Evolutionary conservation across 192 early-diverging fungal genomes (phyloP).

Genomic region (Chytriomyces hyalinus): DNA sequence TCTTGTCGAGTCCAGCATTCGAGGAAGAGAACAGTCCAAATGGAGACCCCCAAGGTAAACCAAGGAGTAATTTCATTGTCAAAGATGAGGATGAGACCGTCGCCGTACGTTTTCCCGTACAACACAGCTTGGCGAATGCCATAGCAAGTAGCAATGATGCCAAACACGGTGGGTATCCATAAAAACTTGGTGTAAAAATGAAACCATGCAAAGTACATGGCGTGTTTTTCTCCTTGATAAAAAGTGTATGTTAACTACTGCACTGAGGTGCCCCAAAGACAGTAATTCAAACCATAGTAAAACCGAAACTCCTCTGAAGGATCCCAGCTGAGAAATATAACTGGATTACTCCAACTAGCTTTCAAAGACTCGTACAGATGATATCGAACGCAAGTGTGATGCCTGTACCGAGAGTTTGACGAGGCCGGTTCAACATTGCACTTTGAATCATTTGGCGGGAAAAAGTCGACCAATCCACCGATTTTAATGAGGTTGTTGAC

Average conservation of each 20-base stretch:
- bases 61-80: constrained; percentile 66
- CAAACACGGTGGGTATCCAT: constrained; percentile 51
- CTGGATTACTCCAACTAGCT: neutral
- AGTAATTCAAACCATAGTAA: neutral
- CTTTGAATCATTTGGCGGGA: constrained; percentile 6
- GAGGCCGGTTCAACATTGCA: neutral
- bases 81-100: constrained; percentile 46
- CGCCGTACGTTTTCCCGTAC: neutral
- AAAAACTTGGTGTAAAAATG: constrained; percentile 69
- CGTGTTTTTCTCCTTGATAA: constrained; percentile 72
- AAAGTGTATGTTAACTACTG: no score
- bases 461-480: neutral
- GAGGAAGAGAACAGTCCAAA: constrained; percentile 67
- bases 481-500: neutral
- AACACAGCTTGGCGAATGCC: constrained; percentile 47
- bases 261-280: no score
- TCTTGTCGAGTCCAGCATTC: constrained; percentile 68
- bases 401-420: neutral
- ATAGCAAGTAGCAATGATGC: constrained; percentile 48
- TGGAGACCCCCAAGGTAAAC: constrained; percentile 62
- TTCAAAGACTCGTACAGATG: constrained; percentile 12
- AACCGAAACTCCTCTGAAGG: constrained; percentile 16
- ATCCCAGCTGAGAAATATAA: constrained; percentile 9
- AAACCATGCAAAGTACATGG: constrained; percentile 72
- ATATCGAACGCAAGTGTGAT: constrained; percentile 17